A percentile compares a stretch with the other conserved stretches of the same genome.
Conservation (phyloP, 192 early-diverging fungal genomes). For the Bifiguratus adelaidae region DNA sequence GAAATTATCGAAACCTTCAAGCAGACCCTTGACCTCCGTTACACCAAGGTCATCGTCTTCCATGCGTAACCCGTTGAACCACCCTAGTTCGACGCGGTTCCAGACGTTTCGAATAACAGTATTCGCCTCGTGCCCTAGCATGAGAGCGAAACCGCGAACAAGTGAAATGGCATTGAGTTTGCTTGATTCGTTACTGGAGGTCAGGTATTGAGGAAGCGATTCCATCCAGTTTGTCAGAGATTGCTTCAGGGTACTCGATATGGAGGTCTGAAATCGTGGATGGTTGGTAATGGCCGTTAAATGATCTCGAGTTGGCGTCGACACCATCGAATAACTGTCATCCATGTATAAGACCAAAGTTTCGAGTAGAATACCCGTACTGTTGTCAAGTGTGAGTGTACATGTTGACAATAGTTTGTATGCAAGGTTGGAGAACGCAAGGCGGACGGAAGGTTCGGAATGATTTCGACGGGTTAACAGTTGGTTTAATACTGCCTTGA, state of each 20-base stretch:
- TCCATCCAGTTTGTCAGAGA: slow-evolving; percentile 16
- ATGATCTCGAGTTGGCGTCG: slow-evolving; percentile 3
- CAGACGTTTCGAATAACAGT: slow-evolving; percentile 15
- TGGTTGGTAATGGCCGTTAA: slow-evolving; percentile 4
- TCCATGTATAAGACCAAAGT: slow-evolving; percentile 23
- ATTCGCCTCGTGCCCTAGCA: slow-evolving; percentile 14
- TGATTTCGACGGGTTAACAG: slow-evolving; percentile 19
- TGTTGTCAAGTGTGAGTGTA: slow-evolving; percentile 17
- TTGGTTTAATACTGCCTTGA: slow-evolving; percentile 10
- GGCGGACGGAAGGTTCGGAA: slow-evolving; percentile 16
- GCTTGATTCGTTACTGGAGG: slow-evolving; percentile 14
- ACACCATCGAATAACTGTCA: slow-evolving; percentile 19
- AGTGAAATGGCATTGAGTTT: slow-evolving; percentile 18
- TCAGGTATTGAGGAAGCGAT: slow-evolving; percentile 18
- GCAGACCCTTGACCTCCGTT: slow-evolving; percentile 10
- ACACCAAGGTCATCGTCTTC: slow-evolving; percentile 14
- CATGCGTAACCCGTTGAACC: slow-evolving; percentile 22
- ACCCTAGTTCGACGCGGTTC: slow-evolving; percentile 15
- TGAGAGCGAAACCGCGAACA: slow-evolving; percentile 13
- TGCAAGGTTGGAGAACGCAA: slow-evolving; percentile 23
- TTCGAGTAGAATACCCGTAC: slow-evolving; percentile 11
- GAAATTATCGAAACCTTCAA: not conserved
- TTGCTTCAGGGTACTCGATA: slow-evolving; percentile 24
- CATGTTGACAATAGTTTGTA: slow-evolving; percentile 13
- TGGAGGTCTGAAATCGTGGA: not conserved